Conservation (phyloP, 495 filamentous ascomycete species). For the Podospora sp. region DNA sequence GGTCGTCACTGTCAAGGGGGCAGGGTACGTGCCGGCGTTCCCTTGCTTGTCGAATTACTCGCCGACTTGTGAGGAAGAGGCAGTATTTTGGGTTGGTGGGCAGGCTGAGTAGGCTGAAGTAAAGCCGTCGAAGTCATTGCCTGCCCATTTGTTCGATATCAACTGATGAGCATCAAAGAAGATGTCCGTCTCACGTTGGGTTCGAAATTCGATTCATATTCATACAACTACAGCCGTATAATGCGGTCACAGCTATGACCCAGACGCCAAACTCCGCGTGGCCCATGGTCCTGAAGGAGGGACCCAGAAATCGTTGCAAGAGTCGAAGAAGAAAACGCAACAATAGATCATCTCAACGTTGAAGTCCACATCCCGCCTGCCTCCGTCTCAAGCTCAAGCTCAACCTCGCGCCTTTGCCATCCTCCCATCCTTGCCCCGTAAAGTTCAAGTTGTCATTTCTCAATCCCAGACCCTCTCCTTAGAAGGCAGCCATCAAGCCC, state of each 20-base stretch:
- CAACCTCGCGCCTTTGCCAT: too few species aligned
- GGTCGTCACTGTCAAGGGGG: background rate
- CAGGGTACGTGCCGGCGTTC: background rate
- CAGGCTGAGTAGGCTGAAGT: background rate
- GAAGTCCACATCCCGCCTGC: background rate
- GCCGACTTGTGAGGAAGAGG: background rate
- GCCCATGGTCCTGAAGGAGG: background rate
- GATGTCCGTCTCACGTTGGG: too few species aligned
- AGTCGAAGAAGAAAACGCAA: background rate
- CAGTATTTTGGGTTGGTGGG: background rate
- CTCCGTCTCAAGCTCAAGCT: background rate
- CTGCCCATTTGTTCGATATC: too few species aligned
- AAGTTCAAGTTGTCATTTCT: too few species aligned
- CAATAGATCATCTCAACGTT: background rate
- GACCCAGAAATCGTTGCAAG: background rate
- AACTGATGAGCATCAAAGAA: too few species aligned
- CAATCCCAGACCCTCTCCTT: background rate
- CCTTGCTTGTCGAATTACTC: background rate
- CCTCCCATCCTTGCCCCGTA: background rate
- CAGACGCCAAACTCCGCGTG: background rate
- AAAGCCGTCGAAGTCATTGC: too few species aligned
- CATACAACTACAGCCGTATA: background rate
- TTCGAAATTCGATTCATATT: background rate
- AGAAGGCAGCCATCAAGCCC: slow-evolving; percentile 4
- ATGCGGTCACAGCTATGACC: background rate